phyloP scores from a whole-genome alignment of 441 rosid genomes.

The Pelargonium myrrhifolium region DNA sequence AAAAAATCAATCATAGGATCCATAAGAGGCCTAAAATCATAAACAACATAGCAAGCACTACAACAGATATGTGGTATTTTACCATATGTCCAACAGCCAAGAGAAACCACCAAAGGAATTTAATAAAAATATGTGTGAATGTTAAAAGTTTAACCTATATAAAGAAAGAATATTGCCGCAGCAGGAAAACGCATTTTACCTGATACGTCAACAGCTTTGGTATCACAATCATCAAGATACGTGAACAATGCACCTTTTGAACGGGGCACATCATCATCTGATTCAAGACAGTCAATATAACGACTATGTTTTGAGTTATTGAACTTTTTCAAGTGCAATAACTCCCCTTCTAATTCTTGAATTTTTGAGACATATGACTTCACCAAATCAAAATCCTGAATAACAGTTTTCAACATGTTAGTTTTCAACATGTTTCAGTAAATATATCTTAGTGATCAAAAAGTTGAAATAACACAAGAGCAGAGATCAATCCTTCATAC shows the following conservation, averaged over 20 bases:
- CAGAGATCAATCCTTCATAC: constrained; percentile 25
- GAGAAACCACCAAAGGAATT: not conserved
- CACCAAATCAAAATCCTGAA: constrained; percentile 66
- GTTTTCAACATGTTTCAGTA: constrained; percentile 19
- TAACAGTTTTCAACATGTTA: constrained; percentile 15
- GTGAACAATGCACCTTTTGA: constrained; percentile 45
- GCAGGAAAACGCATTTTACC: constrained; percentile 33
- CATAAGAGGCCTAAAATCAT: not conserved
- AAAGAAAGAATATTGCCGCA: not conserved
- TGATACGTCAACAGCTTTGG: constrained; percentile 40
- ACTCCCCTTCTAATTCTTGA: constrained; percentile 87
- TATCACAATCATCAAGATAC: constrained; percentile 50
- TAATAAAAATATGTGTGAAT: not conserved
- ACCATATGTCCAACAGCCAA: not conserved
- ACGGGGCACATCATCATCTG: constrained; percentile 53
- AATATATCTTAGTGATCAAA: not conserved
- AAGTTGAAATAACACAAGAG: constrained; percentile 8
- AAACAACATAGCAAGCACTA: constrained; percentile 1
- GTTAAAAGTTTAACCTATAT: not conserved
- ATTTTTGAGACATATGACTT: constrained; percentile 67
- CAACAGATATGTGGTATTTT: not conserved
- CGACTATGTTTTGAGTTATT: constrained; percentile 35
- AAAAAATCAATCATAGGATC: not conserved
- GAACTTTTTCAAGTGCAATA: constrained; percentile 46
- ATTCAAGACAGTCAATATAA: constrained; percentile 38